Base-by-base conservation (phyloP, 2,329 filamentous ascomycete genomes). In the Paraconiothyrium brasiliense region DNA sequence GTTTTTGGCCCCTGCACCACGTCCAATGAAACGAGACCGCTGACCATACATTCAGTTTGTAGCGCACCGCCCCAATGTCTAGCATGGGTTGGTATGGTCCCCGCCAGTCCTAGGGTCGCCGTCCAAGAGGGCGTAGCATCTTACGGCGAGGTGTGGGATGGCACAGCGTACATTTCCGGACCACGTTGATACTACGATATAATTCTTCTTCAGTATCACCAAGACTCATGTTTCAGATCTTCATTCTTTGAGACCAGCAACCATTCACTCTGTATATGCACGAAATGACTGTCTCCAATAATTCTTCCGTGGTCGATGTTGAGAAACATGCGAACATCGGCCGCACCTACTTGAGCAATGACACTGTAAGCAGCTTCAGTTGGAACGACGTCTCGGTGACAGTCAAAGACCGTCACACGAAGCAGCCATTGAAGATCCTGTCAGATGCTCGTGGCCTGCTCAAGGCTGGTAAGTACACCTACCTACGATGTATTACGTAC, bases 331-430 rank as follows among this genome's bases (percentile, higher is more conserved):
- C 75, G 48, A 72, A 71, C 24, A 72, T 71, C 54, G 80, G 81
- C 59, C 82, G 81, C 68, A 82, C 83, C 49, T 85, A 89, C 66
- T 79, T 91, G 24, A 79, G 81, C 48, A 93, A 93, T 78, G 84
- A 85, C 16, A 85, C 85, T 0, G 87, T 94, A 44, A 81, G 84
- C 32, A 87, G 79, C 68, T 87, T 93, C 66, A 83, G 86, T 3
- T 94, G 92, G 91, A 81, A 83, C 50, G 82, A 84, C 57, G 81
- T 93, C 54, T 88, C 84, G 0, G 91, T 94, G 51, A 89, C 85
- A 0, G 90, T 94, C 66, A 91, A 92, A 69, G 90, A 94, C 76
- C 83, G 87, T 5, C 82, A 87, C 64, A 89, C 89, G 0, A 89
- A 90, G 68, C 73, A 86, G 64, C 83, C 86, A 1, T 87, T 88